Base-by-base conservation (phyloP, 2,329 filamentous ascomycete species). In the Grosmannia clavigera region DNA sequence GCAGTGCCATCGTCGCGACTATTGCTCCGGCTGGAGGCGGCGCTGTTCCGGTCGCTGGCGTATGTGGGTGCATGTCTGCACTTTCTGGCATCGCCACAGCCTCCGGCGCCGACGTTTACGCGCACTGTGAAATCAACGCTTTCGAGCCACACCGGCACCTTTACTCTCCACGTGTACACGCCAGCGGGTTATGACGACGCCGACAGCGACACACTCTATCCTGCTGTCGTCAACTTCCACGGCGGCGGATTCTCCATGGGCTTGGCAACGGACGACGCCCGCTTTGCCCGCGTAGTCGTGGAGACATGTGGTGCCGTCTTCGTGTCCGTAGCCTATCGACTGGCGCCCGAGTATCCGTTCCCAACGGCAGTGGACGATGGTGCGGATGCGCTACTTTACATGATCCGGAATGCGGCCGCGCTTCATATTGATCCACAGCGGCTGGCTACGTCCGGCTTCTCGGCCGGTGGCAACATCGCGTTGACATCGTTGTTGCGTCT, bases 41-140 rank as follows among this genome's bases (percentile, higher is more conserved):
- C 77, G 33, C 79, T 85, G 69, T 88, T 85, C 84, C 79, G 87
- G 58, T 77, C 80, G 60, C 75, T 88, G 51, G 87, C 88, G 80
- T 77, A 76, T 61, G 78, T 88, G 60, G 86, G 85, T 67, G 88
- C 88, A 84, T 75, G 80, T 62, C 73, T 89, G 48, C 86, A 90
- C 68, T 80, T 78, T 59, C 72, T 85, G 61, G 80, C 84, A 1
- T 73, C 77, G 51, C 84, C 85, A 7, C 76, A 79, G 57, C 83
- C 85, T 6, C 82, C 83, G 1, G 74, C 73, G 38, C 84, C 84
- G 2, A 72, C 76, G 35, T 89, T 89, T 71, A 75, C 76, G 55
- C 78, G 77, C 53, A 75, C 75, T 22, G 78, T 88, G 38, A 70
- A 76, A 31, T 78, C 77, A 7, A 74, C 72, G 11, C 64, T 74